A percentile compares a stretch with the other conserved stretches of the same genome.
phyloP scores from a whole-genome alignment of 768 basidiomycete genomes.

The Amanita inopinata region DNA sequence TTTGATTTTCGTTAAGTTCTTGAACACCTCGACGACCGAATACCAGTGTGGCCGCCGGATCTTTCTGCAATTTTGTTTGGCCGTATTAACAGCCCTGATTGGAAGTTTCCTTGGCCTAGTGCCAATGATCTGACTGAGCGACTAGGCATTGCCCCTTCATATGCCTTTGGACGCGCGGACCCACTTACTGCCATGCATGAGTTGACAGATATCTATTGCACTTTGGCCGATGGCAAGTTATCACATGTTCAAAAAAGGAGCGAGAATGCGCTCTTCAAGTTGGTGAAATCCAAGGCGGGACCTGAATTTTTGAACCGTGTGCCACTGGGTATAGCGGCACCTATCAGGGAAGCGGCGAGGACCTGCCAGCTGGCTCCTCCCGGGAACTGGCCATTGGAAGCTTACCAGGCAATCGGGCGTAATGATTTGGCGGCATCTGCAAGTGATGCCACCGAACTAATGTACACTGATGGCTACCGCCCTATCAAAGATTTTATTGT shows the following conservation, averaged over 20 bases:
- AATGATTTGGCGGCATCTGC: slow-evolving; percentile 64
- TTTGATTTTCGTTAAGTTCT: slow-evolving; percentile 20
- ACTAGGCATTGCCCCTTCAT: slow-evolving; percentile 44
- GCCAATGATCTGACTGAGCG: slow-evolving; percentile 35
- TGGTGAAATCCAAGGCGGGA: slow-evolving; percentile 40
- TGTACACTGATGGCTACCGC: slow-evolving; percentile 45
- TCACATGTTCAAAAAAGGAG: slow-evolving; percentile 52
- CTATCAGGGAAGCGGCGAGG: slow-evolving; percentile 77
- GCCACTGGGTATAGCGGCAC: slow-evolving; percentile 64
- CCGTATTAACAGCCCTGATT: slow-evolving; percentile 55
- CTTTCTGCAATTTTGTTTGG: slow-evolving; percentile 57
- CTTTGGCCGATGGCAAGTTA: slow-evolving; percentile 44
- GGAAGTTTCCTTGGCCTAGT: slow-evolving; percentile 47
- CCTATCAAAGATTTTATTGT: slow-evolving; percentile 51
- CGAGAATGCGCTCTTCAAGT: slow-evolving; percentile 48
- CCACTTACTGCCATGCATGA: slow-evolving; percentile 45
- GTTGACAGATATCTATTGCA: slow-evolving; percentile 47
- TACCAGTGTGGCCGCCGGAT: slow-evolving; percentile 74
- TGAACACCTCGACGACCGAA: slow-evolving; percentile 53
- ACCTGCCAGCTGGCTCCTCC: slow-evolving; percentile 76
- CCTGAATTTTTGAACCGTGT: slow-evolving; percentile 42
- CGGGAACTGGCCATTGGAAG: slow-evolving; percentile 58
- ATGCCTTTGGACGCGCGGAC: slow-evolving; percentile 52
- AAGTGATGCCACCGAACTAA: slow-evolving; percentile 33
- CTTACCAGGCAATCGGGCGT: slow-evolving; percentile 62